These are phyloP conservation scores for Phytophthora nicotianae DNA, from an alignment of 352 stramenopile genomes.

Conservation along the genomic window DNA sequence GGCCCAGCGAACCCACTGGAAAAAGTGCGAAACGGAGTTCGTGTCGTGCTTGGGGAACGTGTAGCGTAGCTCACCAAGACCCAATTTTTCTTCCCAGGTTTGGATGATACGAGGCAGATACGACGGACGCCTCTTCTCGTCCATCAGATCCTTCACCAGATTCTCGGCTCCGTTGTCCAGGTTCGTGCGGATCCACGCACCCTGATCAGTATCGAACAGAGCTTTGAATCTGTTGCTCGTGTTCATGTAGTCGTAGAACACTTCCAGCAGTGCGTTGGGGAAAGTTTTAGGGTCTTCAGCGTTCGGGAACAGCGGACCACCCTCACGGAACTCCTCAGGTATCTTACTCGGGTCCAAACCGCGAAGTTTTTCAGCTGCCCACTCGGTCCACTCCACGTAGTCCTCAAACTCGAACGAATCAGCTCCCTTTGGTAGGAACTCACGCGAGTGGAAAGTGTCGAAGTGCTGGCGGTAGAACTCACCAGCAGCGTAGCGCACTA, in stretches of 20 bases:
- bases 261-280: constrained; percentile 61
- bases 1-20: constrained; percentile 80
- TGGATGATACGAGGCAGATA: constrained; percentile 66
- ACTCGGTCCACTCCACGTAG: constrained; percentile 71
- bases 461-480: constrained; percentile 88
- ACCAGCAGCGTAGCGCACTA: constrained; percentile 77
- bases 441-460: constrained; percentile 79
- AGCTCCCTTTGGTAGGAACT: constrained; percentile 65
- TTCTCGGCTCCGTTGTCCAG: constrained; percentile 31
- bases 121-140: constrained; percentile 42
- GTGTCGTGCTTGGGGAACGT: constrained; percentile 67
- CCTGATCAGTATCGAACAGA: constrained; percentile 57
- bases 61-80: constrained; percentile 58
- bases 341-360: constrained; percentile 47
- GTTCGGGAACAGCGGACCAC: constrained; percentile 63
- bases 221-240: constrained; percentile 66
- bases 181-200: constrained; percentile 70
- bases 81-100: constrained; percentile 68
- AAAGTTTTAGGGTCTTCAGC: constrained; percentile 58
- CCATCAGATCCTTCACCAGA: constrained; percentile 47
- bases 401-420: constrained; percentile 51
- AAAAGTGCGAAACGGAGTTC: constrained; percentile 76
- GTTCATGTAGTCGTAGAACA: constrained; percentile 62
- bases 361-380: constrained; percentile 57
- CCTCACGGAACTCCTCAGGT: constrained; percentile 62